phyloP scores from a whole-genome alignment of 306 rosid genomes.

The Trifolium subterraneum region DNA sequence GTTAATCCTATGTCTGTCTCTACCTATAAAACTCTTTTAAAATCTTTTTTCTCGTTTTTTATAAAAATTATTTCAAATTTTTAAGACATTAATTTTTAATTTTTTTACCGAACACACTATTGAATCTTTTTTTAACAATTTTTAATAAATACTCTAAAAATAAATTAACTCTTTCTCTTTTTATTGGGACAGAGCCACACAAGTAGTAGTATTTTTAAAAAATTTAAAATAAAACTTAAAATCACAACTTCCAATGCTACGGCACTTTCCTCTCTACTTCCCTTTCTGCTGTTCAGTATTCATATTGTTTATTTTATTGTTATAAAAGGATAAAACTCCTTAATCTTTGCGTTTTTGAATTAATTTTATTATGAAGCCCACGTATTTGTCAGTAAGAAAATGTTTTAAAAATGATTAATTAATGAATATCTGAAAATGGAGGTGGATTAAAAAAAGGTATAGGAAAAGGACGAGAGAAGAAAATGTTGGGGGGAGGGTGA shows the following conservation, averaged over 20 bases:
- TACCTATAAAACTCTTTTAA: no score
- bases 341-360: background rate
- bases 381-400: constrained; percentile 39
- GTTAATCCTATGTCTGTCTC: no score
- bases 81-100: no score
- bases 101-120: no score
- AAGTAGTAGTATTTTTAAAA: no score
- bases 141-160: no score
- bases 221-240: background rate
- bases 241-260: constrained; percentile 13
- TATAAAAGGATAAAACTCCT: background rate
- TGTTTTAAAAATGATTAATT: background rate
- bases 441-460: constrained; percentile 39
- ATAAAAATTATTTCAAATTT: no score
- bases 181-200: no score
- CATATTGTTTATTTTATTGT: background rate
- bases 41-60: no score
- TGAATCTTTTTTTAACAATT: no score
- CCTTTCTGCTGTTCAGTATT: constrained; percentile 26
- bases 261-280: constrained; percentile 53
- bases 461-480: constrained; percentile 42
- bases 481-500: constrained; percentile 42
- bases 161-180: no score
- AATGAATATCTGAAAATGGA: constrained; percentile 15
- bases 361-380: constrained; percentile 24